Evolutionary conservation across 495 filamentous ascomycete genomes (phyloP), one percentile per base, ranked within the genome.

Genomic region (Aspergillus conjunctus): DNA sequence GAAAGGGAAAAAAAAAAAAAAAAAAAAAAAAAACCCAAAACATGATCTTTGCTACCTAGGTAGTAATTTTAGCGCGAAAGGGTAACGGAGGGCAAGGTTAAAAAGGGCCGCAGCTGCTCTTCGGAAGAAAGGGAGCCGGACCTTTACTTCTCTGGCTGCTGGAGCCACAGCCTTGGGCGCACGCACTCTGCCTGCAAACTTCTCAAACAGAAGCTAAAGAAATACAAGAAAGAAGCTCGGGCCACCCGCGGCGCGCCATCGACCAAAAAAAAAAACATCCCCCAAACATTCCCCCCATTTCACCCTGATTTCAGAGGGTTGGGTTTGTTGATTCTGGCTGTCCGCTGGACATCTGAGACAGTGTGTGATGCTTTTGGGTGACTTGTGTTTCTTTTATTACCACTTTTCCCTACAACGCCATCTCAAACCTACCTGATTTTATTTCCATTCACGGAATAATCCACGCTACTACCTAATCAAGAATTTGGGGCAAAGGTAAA

Each of bases 11-110:
- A 55, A 52, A 49, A 65, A 66, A 58, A 59, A 67, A 71, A 71
- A 66, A 50, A 64, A 54, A 51, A 48, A 65, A 66, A 57, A 58
- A 66, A 71, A 71, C 66, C 45, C 62, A 68, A 65, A 64, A 66
- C 33, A 43, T n/a, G 33, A 39, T 52, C 8, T 37, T 10, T 44
- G 34, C n/a, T 51, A 2, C 26, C 26, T 26, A n/a, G n/a, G n/a
- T n/a, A 51, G 49, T 39, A 65, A 65, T 65, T 63, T 61, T 66
- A 62, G 58, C 62, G 64, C 26, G 52, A 9, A 39, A 34, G 50
- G 26, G 45, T 39, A 63, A 58, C 46, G 52, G 55, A 44, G 65
- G 61, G 52, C 63, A 64, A 61, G 61, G 62, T 68, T 63, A 66
- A 71, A 68, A 70, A 69, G 65, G 65, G 46, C 62, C 49, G 26